Evolutionary conservation across 2,329 filamentous ascomycete species (phyloP).

Genomic region (Colletotrichum cereale): DNA sequence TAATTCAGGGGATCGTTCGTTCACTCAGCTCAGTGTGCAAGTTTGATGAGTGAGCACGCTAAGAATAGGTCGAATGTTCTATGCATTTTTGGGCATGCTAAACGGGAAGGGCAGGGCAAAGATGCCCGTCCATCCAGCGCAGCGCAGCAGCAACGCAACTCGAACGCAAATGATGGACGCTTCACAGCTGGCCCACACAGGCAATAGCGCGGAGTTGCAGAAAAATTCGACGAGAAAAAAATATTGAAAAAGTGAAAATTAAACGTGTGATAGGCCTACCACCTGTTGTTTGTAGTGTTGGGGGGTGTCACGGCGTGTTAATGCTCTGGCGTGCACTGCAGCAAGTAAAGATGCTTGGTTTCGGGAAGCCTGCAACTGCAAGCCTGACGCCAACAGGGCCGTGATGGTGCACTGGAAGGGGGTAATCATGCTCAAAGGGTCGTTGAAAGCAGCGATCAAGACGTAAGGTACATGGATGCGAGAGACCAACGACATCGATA

Average conservation of each 20-base stretch:
- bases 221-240: no score
- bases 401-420: constrained; percentile 1
- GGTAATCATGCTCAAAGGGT: not conserved
- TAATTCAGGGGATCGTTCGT: not conserved
- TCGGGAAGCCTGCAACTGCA: not conserved
- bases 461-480: constrained; percentile 4
- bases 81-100: not conserved
- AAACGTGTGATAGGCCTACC: not conserved
- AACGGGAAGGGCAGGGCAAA: not conserved
- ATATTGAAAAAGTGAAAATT: no score
- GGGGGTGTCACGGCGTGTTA: no score
- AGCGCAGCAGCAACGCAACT: not conserved
- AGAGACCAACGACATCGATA: constrained; percentile 28
- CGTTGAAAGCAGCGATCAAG: constrained; percentile 23
- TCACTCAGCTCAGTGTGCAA: not conserved
- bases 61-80: not conserved
- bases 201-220: constrained; percentile 1
- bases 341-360: not conserved
- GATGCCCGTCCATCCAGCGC: not conserved
- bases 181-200: not conserved
- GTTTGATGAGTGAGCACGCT: constrained; percentile 16
- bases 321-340: not conserved
- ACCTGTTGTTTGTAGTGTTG: not conserved
- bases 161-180: not conserved
- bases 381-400: not conserved